Conservation (phyloP, 2,329 filamentous ascomycete genomes). For the Reticulascus tulasneorum region DNA sequence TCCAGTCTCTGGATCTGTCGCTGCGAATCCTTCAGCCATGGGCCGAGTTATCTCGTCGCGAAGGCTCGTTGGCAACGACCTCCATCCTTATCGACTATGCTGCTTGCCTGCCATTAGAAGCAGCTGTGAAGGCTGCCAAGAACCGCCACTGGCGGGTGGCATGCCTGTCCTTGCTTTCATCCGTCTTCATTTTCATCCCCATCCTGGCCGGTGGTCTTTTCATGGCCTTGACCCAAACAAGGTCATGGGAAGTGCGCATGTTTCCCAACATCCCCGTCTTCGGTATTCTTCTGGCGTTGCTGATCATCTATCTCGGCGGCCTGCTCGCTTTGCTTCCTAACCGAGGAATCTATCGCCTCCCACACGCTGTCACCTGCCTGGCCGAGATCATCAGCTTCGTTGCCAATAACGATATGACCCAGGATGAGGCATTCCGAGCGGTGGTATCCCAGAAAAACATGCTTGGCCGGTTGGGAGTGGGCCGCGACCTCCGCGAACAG, state of each 20-base stretch:
- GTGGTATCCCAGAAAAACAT: slow-evolving; percentile 66
- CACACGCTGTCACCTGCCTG: slow-evolving; percentile 68
- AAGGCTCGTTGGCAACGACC: slow-evolving; percentile 57
- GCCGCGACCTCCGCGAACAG: slow-evolving; percentile 39
- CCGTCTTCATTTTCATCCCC: slow-evolving; percentile 60
- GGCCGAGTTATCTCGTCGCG: slow-evolving; percentile 53
- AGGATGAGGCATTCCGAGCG: slow-evolving; percentile 69
- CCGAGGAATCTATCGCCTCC: slow-evolving; percentile 60
- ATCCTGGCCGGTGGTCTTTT: slow-evolving; percentile 67
- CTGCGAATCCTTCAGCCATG: slow-evolving; percentile 67
- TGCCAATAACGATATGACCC: slow-evolving; percentile 65
- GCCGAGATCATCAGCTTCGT: slow-evolving; percentile 77
- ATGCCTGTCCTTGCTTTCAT: slow-evolving; percentile 53
- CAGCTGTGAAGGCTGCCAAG: slow-evolving; percentile 51
- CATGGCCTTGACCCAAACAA: slow-evolving; percentile 62
- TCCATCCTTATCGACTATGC: slow-evolving; percentile 70
- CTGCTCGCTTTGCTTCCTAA: slow-evolving; percentile 59
- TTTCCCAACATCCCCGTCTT: slow-evolving; percentile 71
- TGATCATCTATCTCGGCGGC: slow-evolving; percentile 64
- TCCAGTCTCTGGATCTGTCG: slow-evolving; percentile 63
- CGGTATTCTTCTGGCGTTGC: slow-evolving; percentile 67
- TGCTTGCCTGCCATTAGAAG: slow-evolving; percentile 59
- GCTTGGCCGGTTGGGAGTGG: slow-evolving; percentile 61
- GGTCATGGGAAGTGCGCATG: slow-evolving; percentile 53
- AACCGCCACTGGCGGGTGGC: slow-evolving; percentile 66